Evolutionary conservation across 306 rosid genomes (phyloP), one percentile per base, ranked within the genome.

Genomic region (Glycine latifolia): DNA sequence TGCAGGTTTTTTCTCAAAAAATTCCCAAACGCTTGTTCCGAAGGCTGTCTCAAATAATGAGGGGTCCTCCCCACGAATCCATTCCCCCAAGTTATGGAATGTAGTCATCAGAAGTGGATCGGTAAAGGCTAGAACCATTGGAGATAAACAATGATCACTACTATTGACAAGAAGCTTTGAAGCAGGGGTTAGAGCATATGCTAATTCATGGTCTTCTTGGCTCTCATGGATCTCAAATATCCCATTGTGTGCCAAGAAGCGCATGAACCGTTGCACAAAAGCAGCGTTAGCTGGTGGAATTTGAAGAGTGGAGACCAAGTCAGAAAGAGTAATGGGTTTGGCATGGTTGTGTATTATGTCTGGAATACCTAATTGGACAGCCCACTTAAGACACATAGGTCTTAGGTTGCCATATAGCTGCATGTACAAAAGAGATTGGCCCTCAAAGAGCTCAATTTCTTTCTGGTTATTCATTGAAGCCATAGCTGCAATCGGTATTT

Each of bases 101-200:
- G 63, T 50, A 35, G 55, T 6, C 2, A 39, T 26, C 0, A 80
- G 0, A 20, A 47, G 43, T 1, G 81, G 87, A 37, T 80, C 83
- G 8, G 79, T 10, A 9, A 44, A 1, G 0, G 6, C 15, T 6
- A 3, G 0, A 50, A 79, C 77, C 61, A 76, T n/a, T 0, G 84
- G 82, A 6, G 80, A 12, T 47, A 87, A 17, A 52, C 73, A 66
- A 16, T 78, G 77, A 8, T 77, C 62, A 12, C 8, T 37, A 16
- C 75, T 82, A 35, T 26, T 83, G 11, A 84, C 50, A 2, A 89
- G 75, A 8, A 87, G 75, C 61, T 79, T 59, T 33, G 88, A 48
- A 2, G 81, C 75, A 11, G 71, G 65, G 1, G 88, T 83, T 9
- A 85, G 85, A 54, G 16, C 71, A 73, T 87, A 89, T 37, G 88